A percentile compares a stretch with the other conserved stretches of the same genome.
Evolutionary conservation across 2,329 filamentous ascomycete species (phyloP).

Genomic region (Pestalotiopsis sp.): DNA sequence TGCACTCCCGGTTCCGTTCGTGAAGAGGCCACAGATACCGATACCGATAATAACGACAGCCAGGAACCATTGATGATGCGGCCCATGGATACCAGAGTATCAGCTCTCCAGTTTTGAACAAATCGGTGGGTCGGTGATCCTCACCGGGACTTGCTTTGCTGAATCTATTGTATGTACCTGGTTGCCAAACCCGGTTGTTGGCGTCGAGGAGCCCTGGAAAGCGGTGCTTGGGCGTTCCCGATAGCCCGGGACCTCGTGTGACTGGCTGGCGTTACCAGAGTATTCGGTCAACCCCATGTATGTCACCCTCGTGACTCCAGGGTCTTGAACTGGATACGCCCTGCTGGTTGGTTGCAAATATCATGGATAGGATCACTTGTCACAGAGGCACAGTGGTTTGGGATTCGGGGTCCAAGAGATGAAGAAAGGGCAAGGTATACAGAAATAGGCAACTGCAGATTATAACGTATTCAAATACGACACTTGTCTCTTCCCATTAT

Average conservation of each 20-base stretch:
- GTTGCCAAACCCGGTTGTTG: not conserved
- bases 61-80: too few relatives aligned
- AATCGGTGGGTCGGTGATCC: too few relatives aligned
- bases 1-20: not conserved
- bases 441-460: not conserved
- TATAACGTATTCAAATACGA: not conserved
- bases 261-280: not conserved
- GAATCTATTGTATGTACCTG: not conserved
- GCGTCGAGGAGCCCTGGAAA: not conserved
- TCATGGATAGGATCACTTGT: not conserved
- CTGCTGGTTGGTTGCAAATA: not conserved
- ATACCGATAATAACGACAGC: too few relatives aligned
- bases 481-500: not conserved
- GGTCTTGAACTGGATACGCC: not conserved
- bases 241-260: not conserved
- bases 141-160: too few relatives aligned
- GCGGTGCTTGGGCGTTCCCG: not conserved
- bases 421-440: not conserved
- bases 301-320: not conserved
- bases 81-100: too few relatives aligned
- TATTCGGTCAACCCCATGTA: not conserved
- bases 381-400: not conserved
- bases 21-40: too few relatives aligned
- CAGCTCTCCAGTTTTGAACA: too few relatives aligned
- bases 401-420: not conserved